Percentiles rank a stretch among this genome's conserved stretches.
Conservation (phyloP, 2,329 filamentous ascomycete species). For the Achaetomium macrosporum region DNA sequence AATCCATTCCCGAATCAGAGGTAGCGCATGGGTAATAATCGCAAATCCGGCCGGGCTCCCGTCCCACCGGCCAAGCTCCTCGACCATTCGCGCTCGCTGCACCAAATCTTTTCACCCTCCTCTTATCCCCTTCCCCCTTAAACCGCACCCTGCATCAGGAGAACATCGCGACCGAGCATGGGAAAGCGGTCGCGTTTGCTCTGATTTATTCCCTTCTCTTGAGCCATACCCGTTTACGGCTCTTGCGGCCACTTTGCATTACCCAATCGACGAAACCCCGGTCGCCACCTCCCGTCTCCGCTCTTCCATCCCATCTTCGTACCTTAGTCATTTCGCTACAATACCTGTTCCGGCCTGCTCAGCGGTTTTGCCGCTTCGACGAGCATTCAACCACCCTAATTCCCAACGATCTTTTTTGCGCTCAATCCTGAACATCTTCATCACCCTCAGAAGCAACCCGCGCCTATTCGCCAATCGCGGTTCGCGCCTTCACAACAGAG, state of each 20-base stretch:
- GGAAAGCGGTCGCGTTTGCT: neutral
- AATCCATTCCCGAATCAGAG: constrained; percentile 19
- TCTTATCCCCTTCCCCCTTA: constrained; percentile 5
- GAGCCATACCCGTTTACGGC: neutral
- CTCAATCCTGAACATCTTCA: constrained; percentile 19
- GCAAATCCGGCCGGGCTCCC: constrained; percentile 22
- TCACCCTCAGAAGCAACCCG: constrained; percentile 15
- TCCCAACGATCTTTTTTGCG: constrained; percentile 10
- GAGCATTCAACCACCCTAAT: constrained; percentile 12
- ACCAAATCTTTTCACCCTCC: constrained; percentile 14
- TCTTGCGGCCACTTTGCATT: constrained; percentile 9
- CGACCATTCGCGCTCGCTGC: constrained; percentile 10
- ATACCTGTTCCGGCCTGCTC: constrained; percentile 21
- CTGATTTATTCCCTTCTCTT: neutral
- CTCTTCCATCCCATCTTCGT: constrained; percentile 19
- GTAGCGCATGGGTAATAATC: constrained; percentile 23
- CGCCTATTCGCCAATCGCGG: constrained; percentile 13
- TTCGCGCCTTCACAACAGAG: constrained; percentile 23
- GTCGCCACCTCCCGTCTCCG: constrained; percentile 21
- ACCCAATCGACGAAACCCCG: constrained; percentile 7
- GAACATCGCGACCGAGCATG: neutral
- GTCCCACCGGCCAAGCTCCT: constrained; percentile 11
- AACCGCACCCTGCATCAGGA: neutral
- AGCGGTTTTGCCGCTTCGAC: constrained; percentile 27
- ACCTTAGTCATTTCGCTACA: constrained; percentile 27